These are phyloP conservation scores for Mollisia scopiformis DNA, from an alignment of 2,329 filamentous ascomycete species.

Conservation along the genomic window DNA sequence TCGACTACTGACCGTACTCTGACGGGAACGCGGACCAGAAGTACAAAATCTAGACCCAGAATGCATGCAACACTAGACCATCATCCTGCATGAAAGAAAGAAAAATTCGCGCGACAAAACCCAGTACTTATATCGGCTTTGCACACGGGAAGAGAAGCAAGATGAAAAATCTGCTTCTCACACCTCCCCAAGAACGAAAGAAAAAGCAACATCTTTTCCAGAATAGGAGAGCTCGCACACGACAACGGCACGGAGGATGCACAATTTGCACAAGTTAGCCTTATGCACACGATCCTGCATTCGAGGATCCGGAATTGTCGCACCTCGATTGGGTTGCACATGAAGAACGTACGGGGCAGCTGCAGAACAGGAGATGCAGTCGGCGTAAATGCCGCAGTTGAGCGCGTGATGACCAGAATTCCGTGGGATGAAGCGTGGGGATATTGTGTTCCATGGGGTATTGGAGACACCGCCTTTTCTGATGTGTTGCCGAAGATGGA, in stretches of 20 bases:
- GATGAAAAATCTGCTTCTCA: not conserved
- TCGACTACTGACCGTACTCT: no score
- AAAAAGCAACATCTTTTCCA: not conserved
- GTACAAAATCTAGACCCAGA: not conserved
- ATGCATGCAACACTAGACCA: not conserved
- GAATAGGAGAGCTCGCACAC: not conserved
- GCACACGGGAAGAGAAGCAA: not conserved
- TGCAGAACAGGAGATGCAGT: slow-evolving; percentile 9
- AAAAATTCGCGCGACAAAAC: not conserved
- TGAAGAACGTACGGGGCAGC: not conserved
- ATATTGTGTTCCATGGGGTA: not conserved
- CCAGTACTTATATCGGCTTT: no score
- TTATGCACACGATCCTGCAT: not conserved
- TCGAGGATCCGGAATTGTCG: not conserved
- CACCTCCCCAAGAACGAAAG: not conserved
- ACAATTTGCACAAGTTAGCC: not conserved
- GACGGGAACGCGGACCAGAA: not conserved
- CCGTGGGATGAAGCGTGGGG: not conserved
- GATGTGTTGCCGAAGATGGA: not conserved
- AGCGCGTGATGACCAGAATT: slow-evolving; percentile 1
- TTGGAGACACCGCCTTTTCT: not conserved
- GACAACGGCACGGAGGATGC: not conserved
- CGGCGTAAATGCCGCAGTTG: slow-evolving; percentile 23
- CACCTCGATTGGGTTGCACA: not conserved
- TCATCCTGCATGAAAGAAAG: not conserved